Base-by-base conservation (phyloP, 2,329 filamentous ascomycete genomes). In the Ophiobolus disseminans region DNA sequence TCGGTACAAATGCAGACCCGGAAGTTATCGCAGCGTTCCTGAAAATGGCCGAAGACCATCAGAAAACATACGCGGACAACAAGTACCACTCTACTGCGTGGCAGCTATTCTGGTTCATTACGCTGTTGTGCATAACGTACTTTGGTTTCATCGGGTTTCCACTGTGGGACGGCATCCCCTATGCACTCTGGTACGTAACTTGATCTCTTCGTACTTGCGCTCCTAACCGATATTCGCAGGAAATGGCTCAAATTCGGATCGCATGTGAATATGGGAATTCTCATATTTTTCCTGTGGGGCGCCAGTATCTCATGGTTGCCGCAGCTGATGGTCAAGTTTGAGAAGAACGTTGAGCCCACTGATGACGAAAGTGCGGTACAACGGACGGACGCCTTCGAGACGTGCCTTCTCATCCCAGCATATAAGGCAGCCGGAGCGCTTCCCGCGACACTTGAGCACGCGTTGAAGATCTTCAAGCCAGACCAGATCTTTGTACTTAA, bases 101-200 rank as follows among this genome's bases (percentile, higher is more conserved):
- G n/a, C n/a, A n/a, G n/a, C n/a, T n/a, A n/a, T n/a, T n/a, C n/a
- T n/a, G n/a, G n/a, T 78, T 78, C 41, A 26, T 66, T 2, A 75
- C 32, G 30, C 35, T 63, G 17, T 14, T 74, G 3, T 62, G 62
- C 10, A 74, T 78, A 45, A 62, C 77, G 22, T 79, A 79, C 48
- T 77, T 80, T 17, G 73, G 78, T n/a, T 62, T 79, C 1, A 58
- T 80, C 8, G 77, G 77, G 4, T 46, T 73, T 43, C 77, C 78
- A 1, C 48, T 80, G 2, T 80, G 78, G 78, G 73, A 73, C 4
- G 78, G 78, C 3, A 68, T 72, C 5, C 72, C 76, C 1, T 77
- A 68, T 54, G 78, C 72, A 72, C 35, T 77, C 28, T 78, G 75
- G 48, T 75, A 66, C 14, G 44, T 78, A 26, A 54, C 65, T 14